Percentiles rank a stretch among this genome's conserved stretches.
phyloP scores from a whole-genome alignment of 306 rosid species.

The Cicer yamashitae region DNA sequence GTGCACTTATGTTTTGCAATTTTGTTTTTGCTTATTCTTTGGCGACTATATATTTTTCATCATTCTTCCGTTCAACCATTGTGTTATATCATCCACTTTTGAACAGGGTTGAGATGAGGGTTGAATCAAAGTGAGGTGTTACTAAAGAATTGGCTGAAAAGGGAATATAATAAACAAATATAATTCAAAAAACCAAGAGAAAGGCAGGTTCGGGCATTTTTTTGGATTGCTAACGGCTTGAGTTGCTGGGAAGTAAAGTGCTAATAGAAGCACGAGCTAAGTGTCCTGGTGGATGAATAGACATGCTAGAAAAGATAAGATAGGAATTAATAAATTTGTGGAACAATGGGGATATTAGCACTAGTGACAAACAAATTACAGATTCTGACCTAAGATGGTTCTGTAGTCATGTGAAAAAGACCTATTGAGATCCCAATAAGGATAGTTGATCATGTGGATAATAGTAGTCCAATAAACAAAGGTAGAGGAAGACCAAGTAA shows the following conservation, averaged over 20 bases:
- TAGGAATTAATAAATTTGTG: background rate
- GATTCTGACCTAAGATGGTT: background rate
- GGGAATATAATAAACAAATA: background rate
- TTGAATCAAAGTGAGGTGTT: background rate
- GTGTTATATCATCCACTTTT: background rate
- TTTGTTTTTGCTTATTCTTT: background rate
- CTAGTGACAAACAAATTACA: background rate
- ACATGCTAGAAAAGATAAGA: slow-evolving; percentile 9
- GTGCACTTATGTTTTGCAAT: slow-evolving; percentile 44
- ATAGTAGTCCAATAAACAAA: background rate
- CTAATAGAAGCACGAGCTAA: background rate
- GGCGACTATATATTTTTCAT: background rate
- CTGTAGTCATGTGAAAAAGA: background rate
- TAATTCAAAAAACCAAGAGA: background rate
- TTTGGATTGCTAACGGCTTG: background rate
- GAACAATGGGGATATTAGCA: background rate
- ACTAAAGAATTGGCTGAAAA: background rate
- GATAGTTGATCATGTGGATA: background rate
- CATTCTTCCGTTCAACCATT: slow-evolving; percentile 13
- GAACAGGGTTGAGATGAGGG: background rate
- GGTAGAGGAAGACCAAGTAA: background rate
- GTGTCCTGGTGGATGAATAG: background rate
- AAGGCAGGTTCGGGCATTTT: background rate
- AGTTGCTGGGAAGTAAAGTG: background rate
- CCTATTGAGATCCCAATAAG: background rate